A percentile compares a stretch with the other conserved stretches of the same genome.
These are phyloP conservation scores for Penicillium sp. DNA, from an alignment of 2,329 filamentous ascomycete genomes.

Conservation along the genomic window DNA sequence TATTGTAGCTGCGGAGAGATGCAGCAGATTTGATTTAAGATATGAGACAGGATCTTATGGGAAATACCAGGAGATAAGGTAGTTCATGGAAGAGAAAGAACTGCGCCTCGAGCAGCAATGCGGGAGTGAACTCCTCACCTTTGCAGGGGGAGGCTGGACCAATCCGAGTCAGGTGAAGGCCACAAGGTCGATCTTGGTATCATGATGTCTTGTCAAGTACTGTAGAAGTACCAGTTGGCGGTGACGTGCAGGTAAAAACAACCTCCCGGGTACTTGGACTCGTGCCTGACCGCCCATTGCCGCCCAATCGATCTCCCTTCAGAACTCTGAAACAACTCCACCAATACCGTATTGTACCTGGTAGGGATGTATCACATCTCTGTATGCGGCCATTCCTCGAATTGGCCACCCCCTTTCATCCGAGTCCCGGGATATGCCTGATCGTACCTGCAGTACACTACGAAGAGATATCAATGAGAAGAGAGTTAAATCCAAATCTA, in stretches of 20 bases:
- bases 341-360: neutral
- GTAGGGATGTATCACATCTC: neutral
- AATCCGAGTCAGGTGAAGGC: constrained; percentile 19
- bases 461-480: constrained; percentile 1
- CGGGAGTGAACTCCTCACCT: constrained; percentile 23
- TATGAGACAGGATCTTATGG: constrained; percentile 2
- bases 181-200: constrained; percentile 6
- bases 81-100: constrained; percentile 3
- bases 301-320: constrained; percentile 19
- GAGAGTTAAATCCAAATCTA: constrained; percentile 31
- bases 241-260: neutral
- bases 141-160: constrained; percentile 30
- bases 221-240: neutral
- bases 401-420: constrained; percentile 4
- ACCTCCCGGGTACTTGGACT: constrained; percentile 3
- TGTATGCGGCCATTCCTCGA: neutral
- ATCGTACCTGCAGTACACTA: neutral
- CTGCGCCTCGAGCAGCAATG: constrained; percentile 21
- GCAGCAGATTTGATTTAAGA: neutral
- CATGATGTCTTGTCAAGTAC: constrained; percentile 10
- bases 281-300: constrained; percentile 26
- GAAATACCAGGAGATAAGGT: neutral
- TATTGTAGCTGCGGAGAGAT: constrained; percentile 9
- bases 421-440: neutral
- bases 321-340: constrained; percentile 13